phyloP scores from a whole-genome alignment of 1,284 basidiomycete genomes.

The Irpex sp. region DNA sequence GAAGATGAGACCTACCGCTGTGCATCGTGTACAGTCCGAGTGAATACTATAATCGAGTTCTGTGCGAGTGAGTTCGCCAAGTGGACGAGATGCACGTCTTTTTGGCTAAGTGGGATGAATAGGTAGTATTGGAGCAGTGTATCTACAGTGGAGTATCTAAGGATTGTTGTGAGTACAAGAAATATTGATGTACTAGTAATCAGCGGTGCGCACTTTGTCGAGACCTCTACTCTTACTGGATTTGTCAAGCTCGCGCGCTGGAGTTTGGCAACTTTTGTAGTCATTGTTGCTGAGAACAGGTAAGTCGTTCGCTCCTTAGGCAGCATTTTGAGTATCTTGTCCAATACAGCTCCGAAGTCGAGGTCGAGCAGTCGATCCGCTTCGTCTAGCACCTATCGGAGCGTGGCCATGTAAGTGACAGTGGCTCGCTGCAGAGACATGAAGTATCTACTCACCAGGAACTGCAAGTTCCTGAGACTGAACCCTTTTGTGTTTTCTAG shows the following conservation, averaged over 20 bases:
- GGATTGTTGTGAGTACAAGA: constrained; percentile 5
- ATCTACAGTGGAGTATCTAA: constrained; percentile 94
- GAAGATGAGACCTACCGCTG: constrained; percentile 51
- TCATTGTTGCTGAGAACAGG: constrained; percentile 99
- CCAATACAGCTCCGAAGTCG: constrained; percentile 97
- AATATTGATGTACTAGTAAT: not conserved
- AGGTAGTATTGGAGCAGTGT: constrained; percentile 96
- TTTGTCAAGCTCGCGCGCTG: constrained; percentile 95
- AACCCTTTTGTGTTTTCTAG: constrained; percentile 99
- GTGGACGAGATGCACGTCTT: constrained; percentile 91
- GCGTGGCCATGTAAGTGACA: not conserved
- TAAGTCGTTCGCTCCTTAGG: constrained; percentile 95
- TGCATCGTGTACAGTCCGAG: constrained; percentile 93
- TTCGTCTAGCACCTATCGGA: constrained; percentile 88
- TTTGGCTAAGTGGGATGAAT: constrained; percentile 89
- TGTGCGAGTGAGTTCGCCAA: constrained; percentile 88
- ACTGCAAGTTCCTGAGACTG: constrained; percentile 83
- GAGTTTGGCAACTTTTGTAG: constrained; percentile 96
- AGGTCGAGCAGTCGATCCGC: constrained; percentile 96
- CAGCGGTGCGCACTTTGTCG: constrained; percentile 68
- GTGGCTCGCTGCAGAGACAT: not conserved
- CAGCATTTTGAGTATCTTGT: constrained; percentile 95
- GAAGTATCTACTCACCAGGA: constrained; percentile 61
- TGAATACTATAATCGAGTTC: constrained; percentile 96
- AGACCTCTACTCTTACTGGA: constrained; percentile 94